Evolutionary conservation across 2,329 filamentous ascomycete genomes (phyloP).

Genomic region (Penicillium brasilianum): DNA sequence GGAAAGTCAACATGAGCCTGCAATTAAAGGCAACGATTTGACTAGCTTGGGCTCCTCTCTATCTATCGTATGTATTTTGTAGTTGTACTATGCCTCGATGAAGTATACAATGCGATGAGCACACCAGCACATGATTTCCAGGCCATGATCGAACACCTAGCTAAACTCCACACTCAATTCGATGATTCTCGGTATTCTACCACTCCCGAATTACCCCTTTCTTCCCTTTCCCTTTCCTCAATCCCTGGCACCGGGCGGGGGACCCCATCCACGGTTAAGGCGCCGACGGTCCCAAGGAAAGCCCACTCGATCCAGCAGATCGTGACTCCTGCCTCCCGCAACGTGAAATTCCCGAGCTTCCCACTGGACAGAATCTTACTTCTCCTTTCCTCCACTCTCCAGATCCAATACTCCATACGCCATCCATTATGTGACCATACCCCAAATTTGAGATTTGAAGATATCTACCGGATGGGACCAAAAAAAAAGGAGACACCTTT

Average conservation of each 20-base stretch:
- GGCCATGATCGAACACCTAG: not conserved
- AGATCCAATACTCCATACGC: not conserved
- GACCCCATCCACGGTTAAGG: conserved; percentile 17
- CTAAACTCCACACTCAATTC: not conserved
- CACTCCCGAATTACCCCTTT: not conserved
- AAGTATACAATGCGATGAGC: not conserved
- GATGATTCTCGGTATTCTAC: not conserved
- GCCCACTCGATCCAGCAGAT: conserved; percentile 18
- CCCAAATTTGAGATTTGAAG: not conserved
- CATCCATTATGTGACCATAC: not conserved
- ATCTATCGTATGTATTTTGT: not conserved
- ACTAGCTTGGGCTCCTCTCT: not conserved
- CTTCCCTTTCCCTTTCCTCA: not conserved
- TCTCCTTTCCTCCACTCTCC: not conserved
- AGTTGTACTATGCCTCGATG: not conserved
- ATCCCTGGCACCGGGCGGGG: conserved; percentile 2
- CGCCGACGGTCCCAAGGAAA: conserved; percentile 8
- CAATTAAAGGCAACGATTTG: not conserved
- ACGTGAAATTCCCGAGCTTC: conserved; percentile 12
- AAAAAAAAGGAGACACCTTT: not conserved
- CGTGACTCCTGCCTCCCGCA: conserved; percentile 2
- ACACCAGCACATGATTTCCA: not conserved
- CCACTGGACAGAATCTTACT: not conserved
- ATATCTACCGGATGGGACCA: not conserved
- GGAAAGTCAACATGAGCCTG: not conserved